Evolutionary conservation across 2,329 filamentous ascomycete genomes (phyloP).

Genomic region (Dendrostoma leiphaemia): DNA sequence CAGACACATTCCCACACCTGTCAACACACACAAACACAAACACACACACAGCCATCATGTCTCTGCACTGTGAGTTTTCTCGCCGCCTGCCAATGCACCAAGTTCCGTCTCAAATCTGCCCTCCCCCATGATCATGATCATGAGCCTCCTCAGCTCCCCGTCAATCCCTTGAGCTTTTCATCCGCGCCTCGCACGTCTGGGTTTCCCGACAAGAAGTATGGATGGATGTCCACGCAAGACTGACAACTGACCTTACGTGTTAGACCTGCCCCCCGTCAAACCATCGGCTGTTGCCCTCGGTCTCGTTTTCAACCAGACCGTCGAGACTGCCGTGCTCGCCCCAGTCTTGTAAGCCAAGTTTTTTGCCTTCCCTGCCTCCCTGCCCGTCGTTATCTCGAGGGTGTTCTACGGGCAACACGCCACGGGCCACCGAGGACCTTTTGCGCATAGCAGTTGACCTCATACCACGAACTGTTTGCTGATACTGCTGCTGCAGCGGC

Average conservation of each 20-base stretch:
- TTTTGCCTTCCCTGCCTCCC: neutral
- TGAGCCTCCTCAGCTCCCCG: too few species aligned
- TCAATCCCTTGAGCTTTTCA: too few species aligned
- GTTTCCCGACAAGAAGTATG: too few species aligned
- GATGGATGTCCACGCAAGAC: constrained; percentile 4
- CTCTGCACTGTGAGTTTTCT: constrained; percentile 58
- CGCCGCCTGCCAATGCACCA: too few species aligned
- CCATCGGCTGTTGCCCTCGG: constrained; percentile 96
- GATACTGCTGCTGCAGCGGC: constrained; percentile 41
- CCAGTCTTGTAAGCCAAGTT: neutral
- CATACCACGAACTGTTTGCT: neutral
- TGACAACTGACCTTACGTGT: constrained; percentile 8
- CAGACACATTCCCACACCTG: neutral
- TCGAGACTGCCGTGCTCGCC: constrained; percentile 21
- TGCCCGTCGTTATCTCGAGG: too few species aligned
- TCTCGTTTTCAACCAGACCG: constrained; percentile 83
- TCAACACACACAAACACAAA: neutral
- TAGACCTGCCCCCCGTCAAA: constrained; percentile 76
- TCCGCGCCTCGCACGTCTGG: too few species aligned
- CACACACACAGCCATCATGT: constrained; percentile 38
- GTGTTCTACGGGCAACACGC: too few species aligned
- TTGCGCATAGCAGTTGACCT: too few species aligned
- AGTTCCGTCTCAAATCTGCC: neutral
- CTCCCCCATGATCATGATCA: too few species aligned
- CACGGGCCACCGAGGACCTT: too few species aligned